Evolutionary conservation across 192 early-diverging fungal species (phyloP), one percentile per base, ranked within the genome.

Genomic region (Podila epicladia): DNA sequence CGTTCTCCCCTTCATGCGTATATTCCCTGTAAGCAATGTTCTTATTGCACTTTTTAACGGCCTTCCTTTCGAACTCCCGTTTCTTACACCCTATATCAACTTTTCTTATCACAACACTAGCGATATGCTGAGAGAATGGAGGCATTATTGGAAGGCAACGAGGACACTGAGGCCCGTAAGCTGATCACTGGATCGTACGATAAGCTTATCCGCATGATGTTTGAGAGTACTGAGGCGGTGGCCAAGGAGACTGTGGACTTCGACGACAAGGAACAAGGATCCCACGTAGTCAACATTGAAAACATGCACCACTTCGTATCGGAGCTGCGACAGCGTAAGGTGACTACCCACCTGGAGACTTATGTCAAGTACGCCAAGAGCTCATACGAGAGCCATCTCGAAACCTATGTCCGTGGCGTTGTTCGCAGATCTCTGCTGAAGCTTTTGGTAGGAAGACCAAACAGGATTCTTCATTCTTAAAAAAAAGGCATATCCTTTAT

Each of bases 291-390:
- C 9, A 73, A 72, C 65, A 64, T 84, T 90, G 97, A 98, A 82
- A 99, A 99, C 74, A 95, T 97, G 96, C 96, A 97, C 83, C 92
- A 95, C 66, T 95, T 98, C 72, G 90, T 95, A 61, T 88, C 90
- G 2, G 95, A 93, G 13, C 69, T 98, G 8, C 89, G 94, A 62
- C 85, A 89, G 3, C 91, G 92, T 69, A 94, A 94, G 73, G 86
- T 96, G 6, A 82, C 82, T 24, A 87, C 89, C 4, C 26, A 80
- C 17, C 85, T 97, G 51, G 94, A 96, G 45, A 85, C 84, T 28
- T 95, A 89, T 77, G 88, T 95, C 68, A 96, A 96, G 67, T 92
- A 96, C 57, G 92, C 96, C 9, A 95, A 96, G 82, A 73, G 80
- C 13, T 82, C 91, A 7, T 97, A 98, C 80, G 95, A 97, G 65